phyloP scores from a whole-genome alignment of 1,139 yeast genomes.

The Hyphopichia khmerensis region DNA sequence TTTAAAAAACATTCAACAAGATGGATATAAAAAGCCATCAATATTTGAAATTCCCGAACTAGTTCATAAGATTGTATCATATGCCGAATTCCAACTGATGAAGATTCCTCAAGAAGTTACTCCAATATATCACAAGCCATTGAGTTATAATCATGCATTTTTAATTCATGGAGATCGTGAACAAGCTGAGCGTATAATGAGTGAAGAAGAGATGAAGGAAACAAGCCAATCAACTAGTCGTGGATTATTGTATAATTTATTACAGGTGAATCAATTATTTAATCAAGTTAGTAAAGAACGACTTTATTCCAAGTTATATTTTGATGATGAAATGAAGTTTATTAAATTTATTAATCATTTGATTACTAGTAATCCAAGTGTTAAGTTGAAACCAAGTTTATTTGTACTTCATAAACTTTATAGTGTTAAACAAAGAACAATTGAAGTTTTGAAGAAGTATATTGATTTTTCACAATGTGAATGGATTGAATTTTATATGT shows the following conservation, averaged over 20 bases:
- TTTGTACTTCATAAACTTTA: conserved; percentile 39
- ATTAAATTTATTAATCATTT: conserved; percentile 32
- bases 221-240: background rate
- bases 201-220: conserved; percentile 16
- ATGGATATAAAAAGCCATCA: background rate
- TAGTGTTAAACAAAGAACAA: conserved; percentile 26
- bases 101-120: conserved; percentile 57
- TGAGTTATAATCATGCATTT: conserved; percentile 58
- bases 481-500: conserved; percentile 80
- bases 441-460: conserved; percentile 18
- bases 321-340: conserved; percentile 51
- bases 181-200: conserved; percentile 53
- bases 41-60: conserved; percentile 74
- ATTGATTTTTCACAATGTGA: conserved; percentile 50
- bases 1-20: background rate
- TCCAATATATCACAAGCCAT: conserved; percentile 64
- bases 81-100: conserved; percentile 51
- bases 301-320: conserved; percentile 54
- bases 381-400: conserved; percentile 24
- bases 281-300: conserved; percentile 53
- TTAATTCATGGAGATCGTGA: conserved; percentile 49
- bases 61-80: conserved; percentile 55
- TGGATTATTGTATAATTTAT: conserved; percentile 52
- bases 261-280: conserved; percentile 70
- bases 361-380: background rate